A percentile compares a stretch with the other conserved stretches of the same genome.
Conservation (phyloP, 768 basidiomycete species). For the Grammothele lineata region DNA sequence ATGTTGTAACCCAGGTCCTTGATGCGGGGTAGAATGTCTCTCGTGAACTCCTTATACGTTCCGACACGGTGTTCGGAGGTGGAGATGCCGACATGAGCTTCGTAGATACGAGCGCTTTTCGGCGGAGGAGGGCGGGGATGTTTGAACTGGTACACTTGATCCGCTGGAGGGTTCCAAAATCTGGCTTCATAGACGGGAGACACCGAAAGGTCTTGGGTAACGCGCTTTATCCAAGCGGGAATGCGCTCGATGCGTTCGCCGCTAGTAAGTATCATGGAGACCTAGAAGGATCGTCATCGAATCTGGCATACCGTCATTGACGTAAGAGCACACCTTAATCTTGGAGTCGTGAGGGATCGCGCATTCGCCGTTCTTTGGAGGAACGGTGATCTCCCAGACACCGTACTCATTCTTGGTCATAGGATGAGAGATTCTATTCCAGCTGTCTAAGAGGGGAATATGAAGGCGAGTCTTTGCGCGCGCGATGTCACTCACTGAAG, state of each 20-base stretch:
- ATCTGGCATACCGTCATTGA: too few relatives aligned
- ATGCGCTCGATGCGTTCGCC: slow-evolving; percentile 86
- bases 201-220: slow-evolving; percentile 87
- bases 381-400: slow-evolving; percentile 82
- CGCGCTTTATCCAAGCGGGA: slow-evolving; percentile 92
- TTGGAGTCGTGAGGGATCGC: slow-evolving; percentile 94
- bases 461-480: neutral
- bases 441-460: slow-evolving; percentile 54
- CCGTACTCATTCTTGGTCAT: slow-evolving; percentile 86
- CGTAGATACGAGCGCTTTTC: slow-evolving; percentile 77
- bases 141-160: slow-evolving; percentile 77
- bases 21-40: slow-evolving; percentile 80
- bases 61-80: slow-evolving; percentile 84
- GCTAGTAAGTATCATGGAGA: slow-evolving; percentile 82
- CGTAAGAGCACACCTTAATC: slow-evolving; percentile 59
- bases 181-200: slow-evolving; percentile 94
- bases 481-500: slow-evolving; percentile 66
- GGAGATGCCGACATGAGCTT: slow-evolving; percentile 97
- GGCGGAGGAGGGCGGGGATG: slow-evolving; percentile 67
- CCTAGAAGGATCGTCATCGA: too few relatives aligned
- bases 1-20: slow-evolving; percentile 91
- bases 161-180: slow-evolving; percentile 94
- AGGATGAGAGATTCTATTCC: slow-evolving; percentile 81
- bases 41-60: slow-evolving; percentile 93
- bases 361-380: slow-evolving; percentile 65